Evolutionary conservation across 805 yeast genomes (phyloP).

Genomic region (Metschnikowia rubicola): DNA sequence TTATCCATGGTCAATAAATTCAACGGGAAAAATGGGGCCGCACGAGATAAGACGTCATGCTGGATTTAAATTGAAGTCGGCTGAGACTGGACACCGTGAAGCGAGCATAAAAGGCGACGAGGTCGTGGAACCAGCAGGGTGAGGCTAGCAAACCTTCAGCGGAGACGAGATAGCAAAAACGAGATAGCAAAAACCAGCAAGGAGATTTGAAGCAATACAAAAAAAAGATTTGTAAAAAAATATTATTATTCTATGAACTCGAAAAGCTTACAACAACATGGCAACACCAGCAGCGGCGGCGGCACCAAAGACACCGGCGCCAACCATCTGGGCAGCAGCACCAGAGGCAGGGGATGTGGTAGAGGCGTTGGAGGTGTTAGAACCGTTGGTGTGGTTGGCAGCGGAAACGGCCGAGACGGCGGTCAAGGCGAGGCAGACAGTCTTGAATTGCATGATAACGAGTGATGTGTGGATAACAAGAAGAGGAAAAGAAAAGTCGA

Average conservation of each 20-base stretch:
- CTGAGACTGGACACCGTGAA: too few relatives aligned
- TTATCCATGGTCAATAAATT: too few relatives aligned
- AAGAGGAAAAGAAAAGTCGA: background rate
- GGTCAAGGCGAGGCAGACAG: constrained; percentile 65
- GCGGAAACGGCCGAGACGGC: constrained; percentile 69
- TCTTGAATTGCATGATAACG: constrained; percentile 65
- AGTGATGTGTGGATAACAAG: constrained; percentile 2
- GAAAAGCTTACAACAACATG: constrained; percentile 39
- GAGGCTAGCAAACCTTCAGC: background rate
- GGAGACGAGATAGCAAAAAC: too few relatives aligned
- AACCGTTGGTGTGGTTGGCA: constrained; percentile 44
- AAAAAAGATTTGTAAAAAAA: background rate
- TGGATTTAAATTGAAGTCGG: too few relatives aligned
- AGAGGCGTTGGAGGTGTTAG: constrained; percentile 39
- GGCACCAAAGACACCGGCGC: constrained; percentile 78
- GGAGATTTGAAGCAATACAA: too few relatives aligned
- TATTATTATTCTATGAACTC: constrained; percentile 10
- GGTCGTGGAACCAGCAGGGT: background rate
- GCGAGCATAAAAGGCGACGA: background rate
- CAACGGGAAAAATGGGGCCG: too few relatives aligned
- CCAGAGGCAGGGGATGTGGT: constrained; percentile 37
- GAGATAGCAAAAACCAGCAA: too few relatives aligned
- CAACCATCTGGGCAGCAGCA: constrained; percentile 47
- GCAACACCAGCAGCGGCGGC: constrained; percentile 82
- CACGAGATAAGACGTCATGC: too few relatives aligned